Evolutionary conservation across 2,329 filamentous ascomycete genomes (phyloP).

Genomic region (Daldinia sp.): DNA sequence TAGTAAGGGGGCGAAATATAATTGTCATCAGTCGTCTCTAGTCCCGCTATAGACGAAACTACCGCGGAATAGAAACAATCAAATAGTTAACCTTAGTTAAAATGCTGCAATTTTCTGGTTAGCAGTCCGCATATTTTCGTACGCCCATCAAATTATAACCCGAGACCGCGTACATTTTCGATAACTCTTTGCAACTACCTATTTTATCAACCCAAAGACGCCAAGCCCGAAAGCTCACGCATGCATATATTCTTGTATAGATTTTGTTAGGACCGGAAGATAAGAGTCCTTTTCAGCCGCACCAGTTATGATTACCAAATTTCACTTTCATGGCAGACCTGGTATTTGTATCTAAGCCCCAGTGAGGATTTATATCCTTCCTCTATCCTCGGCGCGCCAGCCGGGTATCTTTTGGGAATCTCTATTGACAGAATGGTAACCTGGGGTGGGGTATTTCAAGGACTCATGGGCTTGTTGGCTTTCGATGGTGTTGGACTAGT

Average conservation of each 20-base stretch:
- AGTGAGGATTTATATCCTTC: not conserved
- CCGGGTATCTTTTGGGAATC: not conserved
- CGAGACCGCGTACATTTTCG: too few species aligned
- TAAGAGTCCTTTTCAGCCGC: not conserved
- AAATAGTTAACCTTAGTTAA: too few species aligned
- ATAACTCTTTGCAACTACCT: too few species aligned
- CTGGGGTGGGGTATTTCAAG: not conserved
- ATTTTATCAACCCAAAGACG: not conserved
- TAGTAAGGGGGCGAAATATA: not conserved
- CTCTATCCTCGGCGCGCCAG: not conserved
- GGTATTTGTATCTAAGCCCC: not conserved
- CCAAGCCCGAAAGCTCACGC: not conserved
- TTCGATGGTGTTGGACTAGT: not conserved
- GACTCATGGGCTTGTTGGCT: not conserved
- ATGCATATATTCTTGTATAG: not conserved
- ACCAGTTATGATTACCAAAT: not conserved
- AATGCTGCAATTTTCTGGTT: too few species aligned
- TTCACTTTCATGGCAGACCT: not conserved
- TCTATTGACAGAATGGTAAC: not conserved
- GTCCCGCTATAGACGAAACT: too few species aligned
- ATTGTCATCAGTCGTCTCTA: too few species aligned
- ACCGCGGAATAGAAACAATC: too few species aligned
- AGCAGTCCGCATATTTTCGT: too few species aligned
- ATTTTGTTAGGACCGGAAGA: not conserved
- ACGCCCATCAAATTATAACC: too few species aligned